Conservation (phyloP, 2,329 filamentous ascomycete species). For the Colletotrichum gigasporum region DNA sequence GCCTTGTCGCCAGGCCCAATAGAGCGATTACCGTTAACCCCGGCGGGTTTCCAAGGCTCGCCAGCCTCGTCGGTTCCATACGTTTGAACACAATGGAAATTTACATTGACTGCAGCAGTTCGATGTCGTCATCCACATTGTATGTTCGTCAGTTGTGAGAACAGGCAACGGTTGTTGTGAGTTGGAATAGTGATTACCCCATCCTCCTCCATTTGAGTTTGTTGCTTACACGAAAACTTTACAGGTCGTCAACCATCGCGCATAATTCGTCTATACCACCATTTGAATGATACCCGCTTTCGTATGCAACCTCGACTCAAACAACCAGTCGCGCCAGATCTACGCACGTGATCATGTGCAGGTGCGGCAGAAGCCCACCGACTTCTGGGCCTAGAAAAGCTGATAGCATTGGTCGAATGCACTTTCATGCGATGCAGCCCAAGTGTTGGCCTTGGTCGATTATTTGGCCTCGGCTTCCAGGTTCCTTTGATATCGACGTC, state of each 20-base stretch:
- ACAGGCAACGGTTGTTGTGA: too few species aligned
- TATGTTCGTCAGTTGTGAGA: too few species aligned
- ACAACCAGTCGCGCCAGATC: background rate
- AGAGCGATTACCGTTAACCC: constrained; percentile 28
- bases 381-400: too few species aligned
- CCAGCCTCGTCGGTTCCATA: background rate
- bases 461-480: background rate
- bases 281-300: background rate
- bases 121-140: too few species aligned
- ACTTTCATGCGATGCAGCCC: background rate
- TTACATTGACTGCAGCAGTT: background rate
- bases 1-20: constrained; percentile 32
- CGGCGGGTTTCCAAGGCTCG: constrained; percentile 5
- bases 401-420: too few species aligned
- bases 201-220: background rate
- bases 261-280: background rate
- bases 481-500: background rate
- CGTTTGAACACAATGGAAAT: background rate
- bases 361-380: background rate
- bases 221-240: background rate
- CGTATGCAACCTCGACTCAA: too few species aligned
- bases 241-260: background rate
- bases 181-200: background rate
- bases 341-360: background rate
- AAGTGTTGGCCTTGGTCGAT: background rate